Conservation (phyloP, 1,284 basidiomycete genomes). For the Boletus semigastroideus region DNA sequence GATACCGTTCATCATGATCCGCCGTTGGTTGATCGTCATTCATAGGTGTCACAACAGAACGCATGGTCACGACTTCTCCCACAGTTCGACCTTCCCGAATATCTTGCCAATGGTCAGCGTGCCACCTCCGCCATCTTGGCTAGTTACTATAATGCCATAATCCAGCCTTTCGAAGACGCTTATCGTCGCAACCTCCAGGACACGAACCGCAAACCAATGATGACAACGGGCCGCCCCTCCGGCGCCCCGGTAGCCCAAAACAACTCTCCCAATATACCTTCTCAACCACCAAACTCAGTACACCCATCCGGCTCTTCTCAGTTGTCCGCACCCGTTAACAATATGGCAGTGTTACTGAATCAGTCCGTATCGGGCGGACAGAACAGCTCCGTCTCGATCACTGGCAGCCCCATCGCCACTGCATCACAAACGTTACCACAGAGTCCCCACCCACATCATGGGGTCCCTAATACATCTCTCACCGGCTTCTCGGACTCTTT, state of each 20-base stretch:
- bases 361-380: constrained; percentile 29
- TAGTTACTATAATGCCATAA: constrained; percentile 57
- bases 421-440: constrained; percentile 38
- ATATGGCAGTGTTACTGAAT: constrained; percentile 31
- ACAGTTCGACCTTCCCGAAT: constrained; percentile 65
- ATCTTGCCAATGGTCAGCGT: constrained; percentile 49
- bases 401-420: constrained; percentile 32
- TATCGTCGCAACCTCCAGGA: constrained; percentile 62
- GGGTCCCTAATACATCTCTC: constrained; percentile 26
- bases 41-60: constrained; percentile 39
- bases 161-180: constrained; percentile 67
- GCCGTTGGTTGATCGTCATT: constrained; percentile 4
- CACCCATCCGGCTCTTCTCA: constrained; percentile 24
- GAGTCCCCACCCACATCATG: constrained; percentile 39
- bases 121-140: constrained; percentile 50
- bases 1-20: constrained; percentile 3
- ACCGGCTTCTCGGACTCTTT: constrained; percentile 31
- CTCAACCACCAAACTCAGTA: constrained; percentile 15
- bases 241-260: constrained; percentile 15
- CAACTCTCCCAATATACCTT: constrained; percentile 16
- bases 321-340: constrained; percentile 18
- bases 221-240: constrained; percentile 33
- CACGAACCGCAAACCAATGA: constrained; percentile 45
- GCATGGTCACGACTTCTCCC: constrained; percentile 52
- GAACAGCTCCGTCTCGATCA: constrained; percentile 18